Percentiles rank a stretch among this genome's conserved stretches.
phyloP scores from a whole-genome alignment of 1,284 basidiomycete species.

The Athelia sp. region DNA sequence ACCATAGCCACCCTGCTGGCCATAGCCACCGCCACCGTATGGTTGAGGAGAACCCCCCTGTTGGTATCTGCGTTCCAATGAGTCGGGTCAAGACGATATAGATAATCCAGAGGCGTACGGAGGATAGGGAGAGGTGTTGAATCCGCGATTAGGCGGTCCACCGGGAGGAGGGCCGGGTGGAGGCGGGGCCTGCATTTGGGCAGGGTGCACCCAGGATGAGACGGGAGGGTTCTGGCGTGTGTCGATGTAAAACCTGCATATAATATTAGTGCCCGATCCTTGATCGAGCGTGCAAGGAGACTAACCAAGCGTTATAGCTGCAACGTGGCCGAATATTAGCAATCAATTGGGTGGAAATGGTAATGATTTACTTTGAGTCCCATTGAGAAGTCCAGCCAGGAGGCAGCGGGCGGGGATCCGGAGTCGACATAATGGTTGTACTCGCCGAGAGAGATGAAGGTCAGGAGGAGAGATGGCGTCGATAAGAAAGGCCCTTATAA shows the following conservation, averaged over 20 bases:
- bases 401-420: constrained; percentile 59
- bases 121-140: constrained; percentile 24
- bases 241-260: constrained; percentile 66
- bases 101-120: constrained; percentile 7
- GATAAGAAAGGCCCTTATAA: not conserved
- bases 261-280: not conserved
- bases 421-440: constrained; percentile 46
- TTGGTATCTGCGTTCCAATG: constrained; percentile 13
- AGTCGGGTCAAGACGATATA: not conserved
- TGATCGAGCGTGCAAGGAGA: constrained; percentile 1
- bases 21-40: constrained; percentile 18
- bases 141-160: constrained; percentile 19
- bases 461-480: constrained; percentile 4
- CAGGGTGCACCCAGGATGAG: constrained; percentile 63
- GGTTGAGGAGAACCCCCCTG: constrained; percentile 10
- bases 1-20: constrained; percentile 12
- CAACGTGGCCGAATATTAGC: constrained; percentile 11
- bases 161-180: constrained; percentile 29
- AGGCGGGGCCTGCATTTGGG: constrained; percentile 38
- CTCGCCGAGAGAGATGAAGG: constrained; percentile 6
- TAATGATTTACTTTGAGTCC: constrained; percentile 54
- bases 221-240: constrained; percentile 53
- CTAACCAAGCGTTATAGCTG: constrained; percentile 67
- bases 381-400: constrained; percentile 68
- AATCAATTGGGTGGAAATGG: constrained; percentile 13